Percentiles rank a stretch among this genome's conserved stretches.
Conservation (phyloP, 768 basidiomycete genomes). For the Podaxis mareebaensis region DNA sequence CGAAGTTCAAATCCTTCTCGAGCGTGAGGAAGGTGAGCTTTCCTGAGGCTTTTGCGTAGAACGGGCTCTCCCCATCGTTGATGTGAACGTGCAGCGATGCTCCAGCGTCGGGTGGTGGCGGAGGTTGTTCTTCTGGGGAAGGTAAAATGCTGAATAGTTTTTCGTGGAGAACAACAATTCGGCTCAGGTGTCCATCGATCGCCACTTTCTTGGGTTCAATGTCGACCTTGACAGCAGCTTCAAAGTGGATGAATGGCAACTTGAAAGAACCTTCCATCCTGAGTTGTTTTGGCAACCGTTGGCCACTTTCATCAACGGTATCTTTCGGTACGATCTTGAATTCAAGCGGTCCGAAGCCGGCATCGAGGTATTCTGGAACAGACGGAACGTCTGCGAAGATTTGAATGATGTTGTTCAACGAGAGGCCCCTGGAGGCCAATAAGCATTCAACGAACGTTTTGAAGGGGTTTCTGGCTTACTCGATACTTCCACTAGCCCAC, state of each 20-base stretch:
- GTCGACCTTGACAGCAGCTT: not conserved
- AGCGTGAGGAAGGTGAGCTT: not conserved
- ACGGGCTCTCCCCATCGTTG: not conserved
- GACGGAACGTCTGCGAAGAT: not conserved
- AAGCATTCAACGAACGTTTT: not conserved
- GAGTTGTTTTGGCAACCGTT: not conserved
- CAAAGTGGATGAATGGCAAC: not conserved
- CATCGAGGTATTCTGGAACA: not conserved
- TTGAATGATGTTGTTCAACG: not conserved
- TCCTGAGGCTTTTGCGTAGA: not conserved
- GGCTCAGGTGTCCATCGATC: not conserved
- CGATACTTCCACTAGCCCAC: not conserved
- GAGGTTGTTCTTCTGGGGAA: not conserved
- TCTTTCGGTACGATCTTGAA: not conserved
- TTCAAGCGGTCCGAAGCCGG: not conserved
- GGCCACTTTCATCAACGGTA: not conserved
- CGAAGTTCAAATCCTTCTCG: not conserved
- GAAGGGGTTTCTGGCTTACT: not conserved
- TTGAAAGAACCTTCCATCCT: not conserved
- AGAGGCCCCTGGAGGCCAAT: not conserved
- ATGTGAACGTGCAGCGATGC: not conserved
- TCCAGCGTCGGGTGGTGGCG: not conserved
- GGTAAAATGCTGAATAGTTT: not conserved
- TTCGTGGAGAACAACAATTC: not conserved
- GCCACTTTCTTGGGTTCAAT: not conserved